phyloP scores from a whole-genome alignment of 768 basidiomycete genomes.

The Galerina sulciceps region DNA sequence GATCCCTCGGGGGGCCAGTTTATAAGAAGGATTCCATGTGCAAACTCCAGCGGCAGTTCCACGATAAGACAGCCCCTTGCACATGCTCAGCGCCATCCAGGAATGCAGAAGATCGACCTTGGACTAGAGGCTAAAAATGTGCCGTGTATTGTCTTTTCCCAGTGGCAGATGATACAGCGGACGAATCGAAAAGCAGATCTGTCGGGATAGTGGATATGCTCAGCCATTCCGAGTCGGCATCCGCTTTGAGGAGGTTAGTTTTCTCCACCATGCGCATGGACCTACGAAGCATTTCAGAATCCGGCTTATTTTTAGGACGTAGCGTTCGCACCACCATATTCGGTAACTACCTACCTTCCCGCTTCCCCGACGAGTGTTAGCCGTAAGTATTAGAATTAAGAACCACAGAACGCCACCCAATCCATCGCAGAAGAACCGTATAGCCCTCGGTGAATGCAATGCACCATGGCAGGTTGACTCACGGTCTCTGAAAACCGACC shows the following conservation, averaged over 20 bases:
- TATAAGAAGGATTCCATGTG: conserved; percentile 24
- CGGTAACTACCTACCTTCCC: not conserved
- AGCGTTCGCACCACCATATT: not conserved
- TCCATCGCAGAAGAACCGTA: no score
- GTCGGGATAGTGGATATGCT: not conserved
- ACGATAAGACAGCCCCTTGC: conserved; percentile 21
- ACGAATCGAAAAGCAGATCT: not conserved
- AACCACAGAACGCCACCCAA: no score
- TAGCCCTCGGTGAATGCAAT: no score
- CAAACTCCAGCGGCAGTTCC: conserved; percentile 7
- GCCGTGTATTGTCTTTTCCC: not conserved
- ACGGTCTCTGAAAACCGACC: no score
- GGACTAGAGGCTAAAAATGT: conserved; percentile 7
- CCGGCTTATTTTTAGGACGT: not conserved
- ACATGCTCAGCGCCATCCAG: conserved; percentile 22
- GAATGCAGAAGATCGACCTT: conserved; percentile 1
- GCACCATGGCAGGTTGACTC: no score
- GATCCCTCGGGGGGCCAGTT: conserved; percentile 3
- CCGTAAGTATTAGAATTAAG: no score
- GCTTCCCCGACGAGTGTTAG: no score
- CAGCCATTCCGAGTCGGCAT: no score
- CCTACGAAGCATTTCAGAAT: not conserved
- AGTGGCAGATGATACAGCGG: not conserved
- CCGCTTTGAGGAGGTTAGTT: no score
- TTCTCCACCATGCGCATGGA: not conserved